Percentiles rank a stretch among this genome's conserved stretches.
Conservation (phyloP, 2,329 filamentous ascomycete genomes). For the Aspergillus vadensis region DNA sequence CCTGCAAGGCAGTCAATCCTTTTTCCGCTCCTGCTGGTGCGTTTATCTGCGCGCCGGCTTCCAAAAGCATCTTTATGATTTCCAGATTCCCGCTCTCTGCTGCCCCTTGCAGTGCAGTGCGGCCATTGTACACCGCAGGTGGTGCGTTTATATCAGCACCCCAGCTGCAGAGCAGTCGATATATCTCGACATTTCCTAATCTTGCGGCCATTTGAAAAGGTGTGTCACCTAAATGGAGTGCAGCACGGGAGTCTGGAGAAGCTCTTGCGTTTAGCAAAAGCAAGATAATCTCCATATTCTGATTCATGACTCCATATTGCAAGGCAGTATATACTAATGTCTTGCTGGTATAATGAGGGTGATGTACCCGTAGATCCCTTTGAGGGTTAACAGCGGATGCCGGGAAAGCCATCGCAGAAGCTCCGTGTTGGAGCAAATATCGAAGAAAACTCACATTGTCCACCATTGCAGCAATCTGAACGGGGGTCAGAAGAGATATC, state of each 20-base stretch:
- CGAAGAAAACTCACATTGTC: too few relatives aligned
- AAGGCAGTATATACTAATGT: too few relatives aligned
- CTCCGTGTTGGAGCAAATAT: too few relatives aligned
- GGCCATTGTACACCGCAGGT: not conserved
- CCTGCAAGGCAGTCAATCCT: not conserved
- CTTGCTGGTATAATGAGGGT: too few relatives aligned
- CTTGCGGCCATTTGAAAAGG: not conserved
- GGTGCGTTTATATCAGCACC: not conserved
- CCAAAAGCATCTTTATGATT: not conserved
- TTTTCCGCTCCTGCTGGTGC: not conserved
- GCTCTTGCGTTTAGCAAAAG: too few relatives aligned
- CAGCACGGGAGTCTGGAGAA: too few relatives aligned
- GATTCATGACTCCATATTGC: too few relatives aligned
- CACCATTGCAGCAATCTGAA: too few relatives aligned
- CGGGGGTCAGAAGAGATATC: too few relatives aligned
- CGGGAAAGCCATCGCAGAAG: too few relatives aligned
- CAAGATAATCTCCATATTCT: too few relatives aligned
- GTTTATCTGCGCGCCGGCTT: not conserved
- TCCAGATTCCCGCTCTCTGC: not conserved
- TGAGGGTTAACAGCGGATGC: too few relatives aligned
- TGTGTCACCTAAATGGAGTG: not conserved
- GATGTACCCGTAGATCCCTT: accelerated
- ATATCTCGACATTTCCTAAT: not conserved
- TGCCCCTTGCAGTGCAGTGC: not conserved
- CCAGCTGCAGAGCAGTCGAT: not conserved